phyloP scores from a whole-genome alignment of 805 yeast genomes.

The Wickerhamomyces bisporus region DNA sequence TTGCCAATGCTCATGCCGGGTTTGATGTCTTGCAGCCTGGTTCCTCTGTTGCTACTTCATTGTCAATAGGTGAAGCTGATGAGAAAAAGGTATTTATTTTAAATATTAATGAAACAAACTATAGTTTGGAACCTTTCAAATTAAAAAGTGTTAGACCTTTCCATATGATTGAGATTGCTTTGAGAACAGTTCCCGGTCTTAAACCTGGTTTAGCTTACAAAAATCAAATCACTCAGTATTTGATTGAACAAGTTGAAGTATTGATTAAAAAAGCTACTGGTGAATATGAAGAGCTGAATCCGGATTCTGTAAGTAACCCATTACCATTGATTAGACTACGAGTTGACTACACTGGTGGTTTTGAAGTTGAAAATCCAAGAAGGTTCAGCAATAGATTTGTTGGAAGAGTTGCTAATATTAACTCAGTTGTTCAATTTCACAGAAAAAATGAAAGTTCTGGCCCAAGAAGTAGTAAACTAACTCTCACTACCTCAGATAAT shows the following conservation, averaged over 20 bases:
- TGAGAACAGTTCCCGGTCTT: conserved; percentile 48
- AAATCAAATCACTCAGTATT: conserved; percentile 52
- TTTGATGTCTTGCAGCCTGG: conserved; percentile 90
- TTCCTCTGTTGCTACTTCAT: conserved; percentile 86
- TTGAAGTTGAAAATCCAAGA: conserved; percentile 85
- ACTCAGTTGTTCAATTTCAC: conserved; percentile 73
- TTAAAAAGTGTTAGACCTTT: conserved; percentile 80
- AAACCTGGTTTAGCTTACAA: conserved; percentile 57
- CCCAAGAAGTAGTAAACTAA: conserved; percentile 6
- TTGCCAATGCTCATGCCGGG: conserved; percentile 45
- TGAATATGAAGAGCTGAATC: conserved; percentile 38
- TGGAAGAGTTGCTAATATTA: conserved; percentile 86
- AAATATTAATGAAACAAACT: conserved; percentile 53
- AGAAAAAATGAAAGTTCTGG: conserved; percentile 34
- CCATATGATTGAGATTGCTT: conserved; percentile 57
- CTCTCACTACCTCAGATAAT: conserved; percentile 3
- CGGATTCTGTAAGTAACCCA: conserved; percentile 41
- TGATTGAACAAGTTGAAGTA: conserved; percentile 59
- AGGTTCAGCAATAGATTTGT: conserved; percentile 87
- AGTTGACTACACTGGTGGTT: conserved; percentile 88
- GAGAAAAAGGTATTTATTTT: conserved; percentile 72
- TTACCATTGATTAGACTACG: conserved; percentile 77
- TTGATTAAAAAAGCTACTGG: conserved; percentile 56
- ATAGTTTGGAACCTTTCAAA: conserved; percentile 52
- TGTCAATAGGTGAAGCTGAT: conserved; percentile 78